These are phyloP conservation scores for Hebeloma cylindrosporum DNA, from an alignment of 768 basidiomycete species.

Conservation along the genomic window DNA sequence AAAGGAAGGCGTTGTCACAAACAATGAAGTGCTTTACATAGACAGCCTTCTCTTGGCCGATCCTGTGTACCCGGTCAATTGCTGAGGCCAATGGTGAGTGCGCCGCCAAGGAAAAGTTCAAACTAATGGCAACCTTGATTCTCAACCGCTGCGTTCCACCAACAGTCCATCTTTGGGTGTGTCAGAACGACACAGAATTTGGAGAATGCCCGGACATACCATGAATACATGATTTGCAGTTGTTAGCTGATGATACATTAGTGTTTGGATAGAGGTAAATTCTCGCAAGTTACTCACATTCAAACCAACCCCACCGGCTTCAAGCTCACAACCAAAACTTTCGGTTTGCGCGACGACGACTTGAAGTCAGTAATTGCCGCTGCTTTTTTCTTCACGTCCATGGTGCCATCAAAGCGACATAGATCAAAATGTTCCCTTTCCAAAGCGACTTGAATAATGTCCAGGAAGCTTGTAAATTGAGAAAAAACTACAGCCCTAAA, in stretches of 20 bases:
- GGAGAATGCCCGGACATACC: constrained; percentile 41
- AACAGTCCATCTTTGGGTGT: constrained; percentile 76
- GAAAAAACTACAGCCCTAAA: constrained; percentile 89
- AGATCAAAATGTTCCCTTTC: constrained; percentile 67
- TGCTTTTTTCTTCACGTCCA: constrained; percentile 82
- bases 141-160: constrained; percentile 88
- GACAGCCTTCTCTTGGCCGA: constrained; percentile 81
- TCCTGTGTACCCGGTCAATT: constrained; percentile 82
- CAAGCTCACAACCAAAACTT: constrained; percentile 74
- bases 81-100: constrained; percentile 38
- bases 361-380: constrained; percentile 80
- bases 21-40: constrained; percentile 87
- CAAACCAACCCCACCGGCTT: constrained; percentile 93
- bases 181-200: neutral
- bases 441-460: constrained; percentile 72
- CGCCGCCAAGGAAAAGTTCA: neutral
- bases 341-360: constrained; percentile 62
- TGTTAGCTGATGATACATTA: constrained; percentile 50
- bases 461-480: constrained; percentile 86
- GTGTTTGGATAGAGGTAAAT: neutral
- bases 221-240: constrained; percentile 85
- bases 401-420: constrained; percentile 88
- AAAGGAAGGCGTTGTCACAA: constrained; percentile 26
- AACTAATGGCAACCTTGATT: constrained; percentile 58
- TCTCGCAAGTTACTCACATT: constrained; percentile 54